Percentiles rank a stretch among this genome's conserved stretches.
These are phyloP conservation scores for Hsuehochloa calcarea DNA, from an alignment of 176 grass and related monocot species.

Conservation along the genomic window DNA sequence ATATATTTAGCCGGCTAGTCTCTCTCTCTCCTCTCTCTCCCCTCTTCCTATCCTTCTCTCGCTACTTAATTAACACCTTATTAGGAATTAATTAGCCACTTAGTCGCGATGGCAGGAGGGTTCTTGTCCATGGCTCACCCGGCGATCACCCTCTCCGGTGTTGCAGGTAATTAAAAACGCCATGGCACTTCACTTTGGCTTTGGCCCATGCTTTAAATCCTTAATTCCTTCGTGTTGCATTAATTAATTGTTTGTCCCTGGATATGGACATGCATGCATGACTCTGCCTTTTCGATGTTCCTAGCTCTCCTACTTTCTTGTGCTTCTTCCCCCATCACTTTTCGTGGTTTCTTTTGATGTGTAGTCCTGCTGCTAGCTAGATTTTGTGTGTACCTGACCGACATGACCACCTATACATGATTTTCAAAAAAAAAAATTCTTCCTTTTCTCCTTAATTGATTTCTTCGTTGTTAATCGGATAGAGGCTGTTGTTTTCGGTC, in stretches of 20 bases:
- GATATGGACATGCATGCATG: neutral
- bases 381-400: neutral
- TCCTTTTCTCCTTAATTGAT: neutral
- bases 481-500: neutral
- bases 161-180: constrained; percentile 40
- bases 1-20: neutral
- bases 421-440: neutral
- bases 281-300: neutral
- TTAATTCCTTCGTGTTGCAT: neutral
- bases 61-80: neutral
- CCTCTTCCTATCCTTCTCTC: neutral
- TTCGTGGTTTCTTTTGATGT: neutral
- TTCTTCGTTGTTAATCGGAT: neutral
- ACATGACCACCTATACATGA: neutral
- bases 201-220: neutral
- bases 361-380: neutral
- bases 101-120: constrained; percentile 37
- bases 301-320: neutral
- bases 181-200: neutral
- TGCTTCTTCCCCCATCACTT: neutral
- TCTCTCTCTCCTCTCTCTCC: constrained; percentile 22
- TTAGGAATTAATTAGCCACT: neutral
- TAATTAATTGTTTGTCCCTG: too few species aligned
- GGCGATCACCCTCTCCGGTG: constrained; percentile 44
- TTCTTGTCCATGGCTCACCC: constrained; percentile 46